Evolutionary conservation across 306 rosid species (phyloP).

Genomic region (barrel medic (Medicago truncatula)): DNA sequence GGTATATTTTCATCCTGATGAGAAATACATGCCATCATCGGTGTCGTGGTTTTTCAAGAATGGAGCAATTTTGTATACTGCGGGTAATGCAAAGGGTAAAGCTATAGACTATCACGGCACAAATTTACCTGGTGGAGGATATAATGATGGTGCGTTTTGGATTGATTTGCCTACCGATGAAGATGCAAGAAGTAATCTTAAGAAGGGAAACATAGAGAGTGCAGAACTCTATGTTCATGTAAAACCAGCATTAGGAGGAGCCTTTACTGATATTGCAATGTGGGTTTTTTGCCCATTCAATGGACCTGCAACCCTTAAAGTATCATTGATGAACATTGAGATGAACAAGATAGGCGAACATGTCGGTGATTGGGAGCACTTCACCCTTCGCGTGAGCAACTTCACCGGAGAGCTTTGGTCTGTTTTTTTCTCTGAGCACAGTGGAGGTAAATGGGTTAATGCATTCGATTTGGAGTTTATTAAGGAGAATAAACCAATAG

Average conservation of each 20-base stretch:
- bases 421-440: constrained; percentile 84
- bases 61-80: constrained; percentile 65
- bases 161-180: constrained; percentile 77
- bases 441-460: constrained; percentile 87
- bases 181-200: constrained; percentile 55
- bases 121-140: constrained; percentile 75
- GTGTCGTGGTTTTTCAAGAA: constrained; percentile 90
- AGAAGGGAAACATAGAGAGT: constrained; percentile 71
- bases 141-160: constrained; percentile 75
- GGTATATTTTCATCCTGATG: constrained; percentile 84
- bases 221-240: constrained; percentile 84
- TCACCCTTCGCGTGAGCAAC: constrained; percentile 90
- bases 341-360: constrained; percentile 85
- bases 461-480: constrained; percentile 75
- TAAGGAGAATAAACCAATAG: constrained; percentile 69
- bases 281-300: constrained; percentile 97
- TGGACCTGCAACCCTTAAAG: constrained; percentile 83
- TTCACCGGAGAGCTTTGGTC: constrained; percentile 87
- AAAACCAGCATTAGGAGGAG: constrained; percentile 90
- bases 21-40: constrained; percentile 87
- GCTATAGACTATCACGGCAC: constrained; percentile 60
- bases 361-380: constrained; percentile 97
- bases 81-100: constrained; percentile 44
- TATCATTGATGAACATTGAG: constrained; percentile 63
- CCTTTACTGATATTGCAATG: constrained; percentile 87